Conservation (phyloP, 805 yeast genomes). For the Spathaspora girioi region DNA sequence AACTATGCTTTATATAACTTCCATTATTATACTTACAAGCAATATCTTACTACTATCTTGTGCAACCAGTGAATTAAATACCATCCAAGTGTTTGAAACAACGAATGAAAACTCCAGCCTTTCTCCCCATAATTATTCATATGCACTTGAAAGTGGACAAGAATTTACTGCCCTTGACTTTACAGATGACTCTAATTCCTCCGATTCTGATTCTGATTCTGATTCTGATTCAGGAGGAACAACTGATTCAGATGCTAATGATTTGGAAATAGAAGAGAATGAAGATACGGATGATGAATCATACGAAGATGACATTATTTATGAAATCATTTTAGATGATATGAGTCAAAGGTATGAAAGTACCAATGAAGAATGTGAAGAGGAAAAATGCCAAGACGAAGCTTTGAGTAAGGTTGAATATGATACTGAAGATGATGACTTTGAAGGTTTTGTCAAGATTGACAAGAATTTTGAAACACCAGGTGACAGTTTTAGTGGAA, state of each 20-base stretch:
- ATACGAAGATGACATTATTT: not conserved
- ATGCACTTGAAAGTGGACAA: not conserved
- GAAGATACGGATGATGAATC: not conserved
- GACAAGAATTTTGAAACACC: not conserved
- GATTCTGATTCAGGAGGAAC: not conserved
- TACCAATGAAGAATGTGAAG: not conserved
- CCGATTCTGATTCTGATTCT: not conserved
- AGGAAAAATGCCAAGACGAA: not conserved
- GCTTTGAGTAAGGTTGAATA: not conserved
- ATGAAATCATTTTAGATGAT: not conserved
- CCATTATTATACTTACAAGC: slow-evolving; percentile 4
- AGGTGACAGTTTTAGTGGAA: not conserved
- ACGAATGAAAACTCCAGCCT: not conserved
- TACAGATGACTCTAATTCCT: not conserved
- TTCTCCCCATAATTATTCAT: not conserved
- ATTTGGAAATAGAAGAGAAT: not conserved
- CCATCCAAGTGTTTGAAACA: not conserved
- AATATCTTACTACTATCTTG: not conserved
- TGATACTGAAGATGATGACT: not conserved
- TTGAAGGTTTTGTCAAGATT: not conserved
- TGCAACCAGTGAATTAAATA: not conserved
- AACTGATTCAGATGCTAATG: not conserved
- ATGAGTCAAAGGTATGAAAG: not conserved
- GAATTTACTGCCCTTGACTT: not conserved
- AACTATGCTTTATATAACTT: slow-evolving; percentile 5